Conservation (phyloP, 768 basidiomycete genomes). For the Phanerochaete carnosa region DNA sequence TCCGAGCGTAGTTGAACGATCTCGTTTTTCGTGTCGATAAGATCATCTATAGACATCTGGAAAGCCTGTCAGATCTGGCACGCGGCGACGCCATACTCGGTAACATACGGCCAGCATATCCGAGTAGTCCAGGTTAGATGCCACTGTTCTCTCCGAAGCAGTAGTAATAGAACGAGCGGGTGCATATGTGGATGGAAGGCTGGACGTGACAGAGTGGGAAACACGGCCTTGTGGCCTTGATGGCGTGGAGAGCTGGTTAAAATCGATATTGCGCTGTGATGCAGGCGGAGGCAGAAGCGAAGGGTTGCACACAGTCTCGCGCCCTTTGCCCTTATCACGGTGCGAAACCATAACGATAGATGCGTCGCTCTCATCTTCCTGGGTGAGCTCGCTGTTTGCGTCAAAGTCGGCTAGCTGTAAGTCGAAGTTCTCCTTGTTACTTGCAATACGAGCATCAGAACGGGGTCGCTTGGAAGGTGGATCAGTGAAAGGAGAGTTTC, state of each 20-base stretch:
- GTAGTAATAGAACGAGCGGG: background rate
- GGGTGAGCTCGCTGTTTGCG: background rate
- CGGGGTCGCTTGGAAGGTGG: constrained; percentile 30
- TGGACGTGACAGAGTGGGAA: background rate
- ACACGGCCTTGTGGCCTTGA: background rate
- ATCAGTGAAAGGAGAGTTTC: constrained; percentile 22
- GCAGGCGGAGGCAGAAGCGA: background rate
- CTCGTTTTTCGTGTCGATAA: background rate
- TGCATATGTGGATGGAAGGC: background rate
- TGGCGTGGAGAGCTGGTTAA: background rate
- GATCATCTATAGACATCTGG: constrained; percentile 6
- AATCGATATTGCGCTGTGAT: background rate
- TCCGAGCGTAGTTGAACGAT: background rate
- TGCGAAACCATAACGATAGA: background rate
- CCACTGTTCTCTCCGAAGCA: background rate
- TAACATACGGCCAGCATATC: constrained; percentile 4
- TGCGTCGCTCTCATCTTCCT: background rate
- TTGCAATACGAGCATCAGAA: constrained; percentile 5
- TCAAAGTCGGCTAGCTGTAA: background rate
- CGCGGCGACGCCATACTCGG: background rate
- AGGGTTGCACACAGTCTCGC: background rate
- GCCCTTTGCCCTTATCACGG: constrained; percentile 9
- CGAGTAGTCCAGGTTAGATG: constrained; percentile 2
- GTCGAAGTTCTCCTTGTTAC: constrained; percentile 25
- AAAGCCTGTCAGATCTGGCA: background rate